Percentiles rank a stretch among this genome's conserved stretches.
These are phyloP conservation scores for Verbascum thapsus DNA, from an alignment of 257 asterid genomes.

Conservation along the genomic window DNA sequence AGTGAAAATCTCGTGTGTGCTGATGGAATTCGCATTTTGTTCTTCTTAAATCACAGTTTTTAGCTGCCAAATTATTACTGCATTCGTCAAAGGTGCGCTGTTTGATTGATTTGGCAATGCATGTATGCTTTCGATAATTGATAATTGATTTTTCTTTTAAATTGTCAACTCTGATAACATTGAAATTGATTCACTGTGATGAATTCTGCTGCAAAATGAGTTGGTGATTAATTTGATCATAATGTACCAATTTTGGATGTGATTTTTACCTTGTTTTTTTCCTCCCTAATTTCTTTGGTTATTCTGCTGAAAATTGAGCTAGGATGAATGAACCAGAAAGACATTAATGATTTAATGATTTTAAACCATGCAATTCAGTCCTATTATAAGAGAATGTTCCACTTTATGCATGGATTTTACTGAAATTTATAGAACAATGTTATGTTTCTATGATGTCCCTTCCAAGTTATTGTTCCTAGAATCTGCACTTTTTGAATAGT, in stretches of 20 bases:
- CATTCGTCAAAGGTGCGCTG: slow-evolving; percentile 36
- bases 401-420: neutral
- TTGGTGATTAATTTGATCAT: slow-evolving; percentile 22
- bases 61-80: slow-evolving; percentile 22
- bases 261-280: neutral
- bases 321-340: slow-evolving; percentile 16
- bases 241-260: no score
- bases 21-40: slow-evolving; percentile 28
- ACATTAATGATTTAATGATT: slow-evolving; percentile 21
- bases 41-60: slow-evolving; percentile 26
- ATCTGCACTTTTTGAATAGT: slow-evolving; percentile 29
- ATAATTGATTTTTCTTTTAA: neutral
- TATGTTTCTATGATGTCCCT: neutral
- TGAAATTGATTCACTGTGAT: no score
- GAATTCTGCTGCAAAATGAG: neutral
- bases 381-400: neutral
- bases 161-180: no score
- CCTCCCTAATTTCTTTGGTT: slow-evolving; percentile 4
- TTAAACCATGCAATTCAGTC: neutral
- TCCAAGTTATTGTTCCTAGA: slow-evolving; percentile 14
- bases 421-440: neutral
- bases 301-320: neutral
- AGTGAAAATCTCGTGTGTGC: slow-evolving; percentile 32
- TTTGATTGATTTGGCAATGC: slow-evolving; percentile 18
- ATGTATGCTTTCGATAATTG: neutral